phyloP scores from a whole-genome alignment of 352 stramenopile genomes.

The Thalassiosira mediterranea region DNA sequence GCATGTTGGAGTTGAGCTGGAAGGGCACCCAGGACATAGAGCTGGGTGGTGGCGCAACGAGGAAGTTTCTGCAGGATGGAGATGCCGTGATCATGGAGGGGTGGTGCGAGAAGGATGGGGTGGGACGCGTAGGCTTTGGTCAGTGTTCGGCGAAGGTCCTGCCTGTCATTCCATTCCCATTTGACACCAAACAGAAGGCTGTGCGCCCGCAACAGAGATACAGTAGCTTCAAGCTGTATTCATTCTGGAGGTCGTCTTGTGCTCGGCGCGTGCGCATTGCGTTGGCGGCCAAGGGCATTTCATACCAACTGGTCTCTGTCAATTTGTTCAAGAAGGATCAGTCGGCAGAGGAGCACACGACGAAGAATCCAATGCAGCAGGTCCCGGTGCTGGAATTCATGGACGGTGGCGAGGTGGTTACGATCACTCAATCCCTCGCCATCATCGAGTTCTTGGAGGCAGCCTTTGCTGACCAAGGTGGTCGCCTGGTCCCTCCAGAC shows the following conservation, averaged over 20 bases:
- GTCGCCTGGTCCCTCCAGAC: slow-evolving; percentile 84
- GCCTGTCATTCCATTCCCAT: slow-evolving; percentile 74
- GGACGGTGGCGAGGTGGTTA: slow-evolving; percentile 60
- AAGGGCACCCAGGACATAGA: slow-evolving; percentile 84
- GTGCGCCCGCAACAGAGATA: slow-evolving; percentile 34
- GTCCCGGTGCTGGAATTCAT: slow-evolving; percentile 87
- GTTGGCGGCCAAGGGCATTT: slow-evolving; percentile 87
- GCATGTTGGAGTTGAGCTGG: slow-evolving; percentile 96
- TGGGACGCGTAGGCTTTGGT: slow-evolving; percentile 93
- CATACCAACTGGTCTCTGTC: slow-evolving; percentile 86
- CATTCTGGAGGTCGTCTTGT: slow-evolving; percentile 89
- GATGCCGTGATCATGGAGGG: slow-evolving; percentile 92
- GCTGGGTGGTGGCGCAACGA: slow-evolving; percentile 77
- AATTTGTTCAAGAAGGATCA: slow-evolving; percentile 84
- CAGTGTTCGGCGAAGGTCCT: slow-evolving; percentile 90
- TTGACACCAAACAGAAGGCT: slow-evolving; percentile 10
- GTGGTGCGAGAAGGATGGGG: slow-evolving; percentile 90
- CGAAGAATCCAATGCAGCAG: slow-evolving; percentile 70
- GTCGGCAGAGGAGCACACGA: slow-evolving; percentile 49
- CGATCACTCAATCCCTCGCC: slow-evolving; percentile 86
- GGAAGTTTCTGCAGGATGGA: slow-evolving; percentile 95
- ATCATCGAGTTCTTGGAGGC: slow-evolving; percentile 94
- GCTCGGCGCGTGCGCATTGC: slow-evolving; percentile 90
- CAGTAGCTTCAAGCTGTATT: slow-evolving; percentile 85
- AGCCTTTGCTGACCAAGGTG: slow-evolving; percentile 78